Evolutionary conservation across 306 rosid genomes (phyloP), one percentile per base, ranked within the genome.

Genomic region (Vigna hirtella): DNA sequence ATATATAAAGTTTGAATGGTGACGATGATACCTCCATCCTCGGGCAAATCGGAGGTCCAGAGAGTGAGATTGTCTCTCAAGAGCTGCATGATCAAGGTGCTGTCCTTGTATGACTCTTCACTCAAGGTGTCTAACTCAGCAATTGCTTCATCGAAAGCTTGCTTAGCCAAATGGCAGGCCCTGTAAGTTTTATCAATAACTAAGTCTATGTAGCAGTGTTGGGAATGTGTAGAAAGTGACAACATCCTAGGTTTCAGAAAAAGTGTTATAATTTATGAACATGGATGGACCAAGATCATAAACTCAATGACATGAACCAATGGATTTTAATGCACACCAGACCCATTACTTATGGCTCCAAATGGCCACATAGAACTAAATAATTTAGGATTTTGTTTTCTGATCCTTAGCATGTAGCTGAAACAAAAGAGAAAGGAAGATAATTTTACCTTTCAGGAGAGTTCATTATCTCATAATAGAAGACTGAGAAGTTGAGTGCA

Each of bases 41-140:
- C 98, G 77, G 98, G 98, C 85, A 94, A 85, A 88, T 94, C 97
- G 7, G 98, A 91, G 88, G 97, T 94, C 98, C 98, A 94, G 57
- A 94, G 97, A 72, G 98, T 94, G 58, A 91, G 91, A 76, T 94
- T 94, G 87, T 94, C 98, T 89, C 98, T 94, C 91, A 94, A 83
- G 88, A 94, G 73, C 83, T 94, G 98, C 97, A 94, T 94, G 78
- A 94, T 94, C 85, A 91, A 90, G 81, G 98, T 94, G 85, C 98
- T 94, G 81, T 94, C 98, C 82, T 94, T 94, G 90, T 94, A 91
- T 59, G 98, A 91, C 85, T 94, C 98, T 87, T 94, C 97, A 82
- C 91, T 93, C 90, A 94, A 83, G 71, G 94, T 90, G 76, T 94
- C 97, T 88, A 94, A 82, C 79, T 94, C 98, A 0, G 96, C 96